phyloP scores from a whole-genome alignment of 129 eudicot genomes.

The Flaveria linearis region DNA sequence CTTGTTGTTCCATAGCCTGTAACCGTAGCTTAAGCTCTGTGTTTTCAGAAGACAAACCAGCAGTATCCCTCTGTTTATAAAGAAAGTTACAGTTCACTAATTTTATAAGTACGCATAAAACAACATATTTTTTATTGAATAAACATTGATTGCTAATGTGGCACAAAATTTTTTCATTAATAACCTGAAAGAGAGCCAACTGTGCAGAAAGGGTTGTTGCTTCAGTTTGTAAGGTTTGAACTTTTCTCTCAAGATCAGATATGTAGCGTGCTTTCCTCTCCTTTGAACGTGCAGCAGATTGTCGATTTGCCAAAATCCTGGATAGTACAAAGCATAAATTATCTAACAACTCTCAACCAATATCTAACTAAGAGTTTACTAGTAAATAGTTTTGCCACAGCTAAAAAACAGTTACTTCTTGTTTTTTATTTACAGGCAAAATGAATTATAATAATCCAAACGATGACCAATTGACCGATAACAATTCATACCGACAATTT shows the following conservation, averaged over 20 bases:
- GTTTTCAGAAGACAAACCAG: slow-evolving; percentile 71
- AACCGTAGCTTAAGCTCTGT: slow-evolving; percentile 78
- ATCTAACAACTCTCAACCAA: background rate
- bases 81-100: background rate
- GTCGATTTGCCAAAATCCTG: slow-evolving; percentile 93
- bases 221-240: slow-evolving; percentile 85
- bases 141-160: background rate
- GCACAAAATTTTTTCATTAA: background rate
- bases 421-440: background rate
- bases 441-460: too few relatives aligned
- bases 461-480: too few relatives aligned
- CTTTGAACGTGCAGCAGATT: slow-evolving; percentile 95
- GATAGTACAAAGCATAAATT: slow-evolving; percentile 17
- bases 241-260: slow-evolving; percentile 84
- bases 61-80: slow-evolving; percentile 71
- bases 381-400: slow-evolving; percentile 1
- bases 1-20: slow-evolving; percentile 91
- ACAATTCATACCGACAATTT: too few relatives aligned
- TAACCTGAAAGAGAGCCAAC: slow-evolving; percentile 74
- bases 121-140: background rate
- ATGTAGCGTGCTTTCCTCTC: slow-evolving; percentile 95
- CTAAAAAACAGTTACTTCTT: background rate
- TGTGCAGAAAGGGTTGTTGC: slow-evolving; percentile 94
- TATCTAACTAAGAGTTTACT: background rate
- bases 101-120: background rate